phyloP scores from a whole-genome alignment of 495 filamentous ascomycete species.

The Aspergillus ellipticus region DNA sequence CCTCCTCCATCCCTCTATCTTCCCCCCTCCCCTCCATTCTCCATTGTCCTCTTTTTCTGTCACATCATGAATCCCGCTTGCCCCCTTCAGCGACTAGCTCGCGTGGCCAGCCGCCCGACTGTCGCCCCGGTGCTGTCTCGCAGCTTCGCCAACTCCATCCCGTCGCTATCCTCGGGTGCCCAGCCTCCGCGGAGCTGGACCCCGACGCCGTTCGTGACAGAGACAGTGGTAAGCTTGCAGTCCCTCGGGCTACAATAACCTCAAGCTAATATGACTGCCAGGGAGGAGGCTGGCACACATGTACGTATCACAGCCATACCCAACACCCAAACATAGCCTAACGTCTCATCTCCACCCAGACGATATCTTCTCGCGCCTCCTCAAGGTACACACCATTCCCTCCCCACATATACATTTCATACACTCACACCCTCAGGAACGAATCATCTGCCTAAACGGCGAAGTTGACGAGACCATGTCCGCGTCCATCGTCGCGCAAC shows the following conservation, averaged over 20 bases:
- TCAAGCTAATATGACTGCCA: slow-evolving; percentile 37
- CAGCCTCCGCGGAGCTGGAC: slow-evolving; percentile 52
- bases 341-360: slow-evolving; percentile 42
- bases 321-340: slow-evolving; percentile 14
- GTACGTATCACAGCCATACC: slow-evolving; percentile 46
- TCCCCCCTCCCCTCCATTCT: slow-evolving; percentile 1
- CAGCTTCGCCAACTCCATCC: slow-evolving; percentile 31
- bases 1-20: not conserved
- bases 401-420: not conserved
- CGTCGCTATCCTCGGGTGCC: slow-evolving; percentile 30
- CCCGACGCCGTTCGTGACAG: slow-evolving; percentile 71
- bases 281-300: slow-evolving; percentile 89
- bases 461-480: slow-evolving; percentile 84
- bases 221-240: slow-evolving; percentile 68
- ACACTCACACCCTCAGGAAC: slow-evolving; percentile 54
- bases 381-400: slow-evolving; percentile 52
- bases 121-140: slow-evolving; percentile 15
- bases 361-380: slow-evolving; percentile 78
- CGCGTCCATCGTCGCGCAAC: slow-evolving; percentile 87
- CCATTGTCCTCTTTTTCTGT: not conserved
- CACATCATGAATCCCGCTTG: slow-evolving; percentile 15
- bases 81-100: slow-evolving; percentile 28
- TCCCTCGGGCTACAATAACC: not conserved
- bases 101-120: slow-evolving; percentile 14
- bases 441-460: slow-evolving; percentile 93